A percentile compares a stretch with the other conserved stretches of the same genome.
Conservation (phyloP, 176 grass and related monocot species). For the Luzula sylvatica region DNA sequence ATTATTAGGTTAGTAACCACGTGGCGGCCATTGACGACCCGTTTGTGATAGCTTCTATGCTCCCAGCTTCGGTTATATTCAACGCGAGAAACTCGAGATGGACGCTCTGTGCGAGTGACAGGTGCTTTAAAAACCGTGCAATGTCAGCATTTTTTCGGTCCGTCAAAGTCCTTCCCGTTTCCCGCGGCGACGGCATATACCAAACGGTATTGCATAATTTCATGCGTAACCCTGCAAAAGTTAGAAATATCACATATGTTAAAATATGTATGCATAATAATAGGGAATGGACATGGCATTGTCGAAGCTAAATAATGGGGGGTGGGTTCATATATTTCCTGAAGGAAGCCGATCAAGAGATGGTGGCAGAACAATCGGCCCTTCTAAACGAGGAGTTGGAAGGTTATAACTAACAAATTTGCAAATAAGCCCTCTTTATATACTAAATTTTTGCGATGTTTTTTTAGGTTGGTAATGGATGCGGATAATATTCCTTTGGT, state of each 20-base stretch:
- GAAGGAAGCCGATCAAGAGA: slow-evolving; percentile 90
- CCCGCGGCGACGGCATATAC: slow-evolving; percentile 76
- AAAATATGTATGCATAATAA: background rate
- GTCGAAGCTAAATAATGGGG: slow-evolving; percentile 80
- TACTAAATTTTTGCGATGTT: background rate
- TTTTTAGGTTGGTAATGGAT: slow-evolving; percentile 80
- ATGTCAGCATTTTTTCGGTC: slow-evolving; percentile 75
- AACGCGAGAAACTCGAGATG: slow-evolving; percentile 77
- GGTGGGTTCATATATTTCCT: slow-evolving; percentile 99
- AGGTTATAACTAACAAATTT: slow-evolving; percentile 35
- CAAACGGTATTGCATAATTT: slow-evolving; percentile 53
- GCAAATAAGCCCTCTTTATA: too few relatives aligned
- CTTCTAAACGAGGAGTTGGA: slow-evolving; percentile 89
- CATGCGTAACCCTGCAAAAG: too few relatives aligned
- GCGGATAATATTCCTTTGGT: slow-evolving; percentile 67
- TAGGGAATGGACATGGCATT: slow-evolving; percentile 97
- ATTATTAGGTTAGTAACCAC: slow-evolving; percentile 87
- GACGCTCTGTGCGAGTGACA: slow-evolving; percentile 89
- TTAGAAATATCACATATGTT: background rate
- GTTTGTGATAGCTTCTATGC: slow-evolving; percentile 71
- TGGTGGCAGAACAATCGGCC: slow-evolving; percentile 72
- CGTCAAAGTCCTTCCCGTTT: slow-evolving; percentile 92
- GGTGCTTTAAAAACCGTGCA: slow-evolving; percentile 78
- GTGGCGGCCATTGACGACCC: slow-evolving; percentile 92
- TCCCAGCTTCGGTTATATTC: slow-evolving; percentile 66